A percentile compares a stretch with the other conserved stretches of the same genome.
phyloP scores from a whole-genome alignment of 2,329 filamentous ascomycete genomes.

The Mycogone perniciosa region DNA sequence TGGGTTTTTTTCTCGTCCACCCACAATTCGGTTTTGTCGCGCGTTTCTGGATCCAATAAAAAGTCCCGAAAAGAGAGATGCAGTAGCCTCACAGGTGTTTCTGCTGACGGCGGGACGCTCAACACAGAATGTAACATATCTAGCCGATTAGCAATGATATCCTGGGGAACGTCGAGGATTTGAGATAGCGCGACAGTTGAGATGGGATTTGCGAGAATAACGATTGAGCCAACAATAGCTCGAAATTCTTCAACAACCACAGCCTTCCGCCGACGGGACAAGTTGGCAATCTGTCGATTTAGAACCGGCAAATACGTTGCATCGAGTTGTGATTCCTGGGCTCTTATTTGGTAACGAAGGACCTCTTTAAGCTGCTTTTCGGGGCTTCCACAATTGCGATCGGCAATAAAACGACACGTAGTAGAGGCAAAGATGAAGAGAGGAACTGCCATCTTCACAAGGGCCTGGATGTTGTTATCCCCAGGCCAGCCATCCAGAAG shows the following conservation, averaged over 20 bases:
- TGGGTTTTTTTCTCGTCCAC: constrained; percentile 30
- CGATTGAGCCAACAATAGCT: constrained; percentile 20
- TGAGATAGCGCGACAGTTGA: constrained; percentile 18
- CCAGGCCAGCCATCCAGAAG: constrained; percentile 26
- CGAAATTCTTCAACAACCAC: constrained; percentile 18
- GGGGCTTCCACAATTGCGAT: constrained; percentile 16
- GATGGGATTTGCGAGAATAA: constrained; percentile 25
- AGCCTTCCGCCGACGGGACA: background rate
- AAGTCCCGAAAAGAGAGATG: constrained; percentile 35
- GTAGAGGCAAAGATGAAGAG: constrained; percentile 33
- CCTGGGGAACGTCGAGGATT: constrained; percentile 17
- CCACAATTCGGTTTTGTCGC: constrained; percentile 26
- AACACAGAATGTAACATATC: constrained; percentile 27
- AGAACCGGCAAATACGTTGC: constrained; percentile 12
- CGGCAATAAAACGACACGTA: constrained; percentile 22
- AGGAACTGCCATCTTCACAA: constrained; percentile 25
- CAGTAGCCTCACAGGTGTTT: constrained; percentile 17
- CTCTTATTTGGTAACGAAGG: constrained; percentile 13
- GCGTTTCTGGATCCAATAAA: constrained; percentile 25
- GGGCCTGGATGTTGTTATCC: background rate
- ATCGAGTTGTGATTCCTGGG: constrained; percentile 8
- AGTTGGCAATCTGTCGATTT: background rate
- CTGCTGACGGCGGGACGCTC: constrained; percentile 17
- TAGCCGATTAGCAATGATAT: constrained; percentile 15
- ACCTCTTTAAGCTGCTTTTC: constrained; percentile 18